These are phyloP conservation scores for Saturnispora halmiae DNA, from an alignment of 805 yeast genomes.

Conservation along the genomic window DNA sequence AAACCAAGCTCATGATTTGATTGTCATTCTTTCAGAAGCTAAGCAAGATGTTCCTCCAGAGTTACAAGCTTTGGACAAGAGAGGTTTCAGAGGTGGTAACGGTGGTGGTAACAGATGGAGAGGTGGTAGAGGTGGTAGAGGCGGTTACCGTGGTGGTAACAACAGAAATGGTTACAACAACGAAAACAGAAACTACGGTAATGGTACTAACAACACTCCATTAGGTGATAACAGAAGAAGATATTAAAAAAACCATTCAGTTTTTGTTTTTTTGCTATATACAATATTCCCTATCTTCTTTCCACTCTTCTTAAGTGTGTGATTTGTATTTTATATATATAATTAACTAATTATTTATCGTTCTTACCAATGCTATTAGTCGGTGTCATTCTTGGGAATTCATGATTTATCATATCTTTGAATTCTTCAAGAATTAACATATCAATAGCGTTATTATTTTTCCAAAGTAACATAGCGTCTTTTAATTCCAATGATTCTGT, in stretches of 20 bases:
- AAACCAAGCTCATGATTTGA: constrained; percentile 81
- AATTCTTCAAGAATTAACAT: constrained; percentile 14
- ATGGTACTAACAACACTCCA: constrained; percentile 42
- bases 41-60: constrained; percentile 82
- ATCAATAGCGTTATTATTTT: constrained; percentile 14
- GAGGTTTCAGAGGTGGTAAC: constrained; percentile 48
- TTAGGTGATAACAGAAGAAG: constrained; percentile 37
- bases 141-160: constrained; percentile 33
- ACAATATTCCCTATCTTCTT: constrained; percentile 1
- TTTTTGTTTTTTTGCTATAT: constrained; percentile 5
- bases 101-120: constrained; percentile 50
- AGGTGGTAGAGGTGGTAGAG: constrained; percentile 42
- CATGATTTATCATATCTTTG: constrained; percentile 12
- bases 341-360: background rate
- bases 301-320: too few relatives aligned
- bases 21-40: constrained; percentile 90
- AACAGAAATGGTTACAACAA: constrained; percentile 28
- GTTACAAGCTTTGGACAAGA: constrained; percentile 65
- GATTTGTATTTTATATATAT: background rate
- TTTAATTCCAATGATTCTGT: background rate
- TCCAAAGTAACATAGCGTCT: constrained; percentile 14
- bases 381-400: constrained; percentile 11
- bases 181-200: constrained; percentile 10
- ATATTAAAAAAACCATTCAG: constrained; percentile 27
- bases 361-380: background rate